These are phyloP conservation scores for Phytophthora vignae DNA, from an alignment of 352 stramenopile genomes.

Conservation along the genomic window DNA sequence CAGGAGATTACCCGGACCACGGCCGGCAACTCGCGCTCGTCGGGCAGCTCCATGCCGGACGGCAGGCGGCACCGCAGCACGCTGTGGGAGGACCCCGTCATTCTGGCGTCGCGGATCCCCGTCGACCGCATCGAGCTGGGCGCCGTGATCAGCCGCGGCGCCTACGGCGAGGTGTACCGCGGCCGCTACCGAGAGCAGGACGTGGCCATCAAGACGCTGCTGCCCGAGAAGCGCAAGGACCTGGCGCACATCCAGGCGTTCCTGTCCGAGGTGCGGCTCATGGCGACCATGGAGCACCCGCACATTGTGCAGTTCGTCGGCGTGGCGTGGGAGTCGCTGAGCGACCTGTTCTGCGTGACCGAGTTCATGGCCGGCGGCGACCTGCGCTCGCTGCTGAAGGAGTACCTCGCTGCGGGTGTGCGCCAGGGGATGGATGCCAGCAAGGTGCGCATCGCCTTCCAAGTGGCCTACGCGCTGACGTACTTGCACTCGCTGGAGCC, in stretches of 20 bases:
- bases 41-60: constrained; percentile 2
- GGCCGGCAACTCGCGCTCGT: constrained; percentile 11
- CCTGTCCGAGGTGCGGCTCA: constrained; percentile 46
- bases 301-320: constrained; percentile 41
- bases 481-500: constrained; percentile 34
- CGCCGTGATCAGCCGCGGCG: constrained; percentile 40
- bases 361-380: constrained; percentile 58
- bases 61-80: constrained; percentile 7
- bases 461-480: constrained; percentile 36
- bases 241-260: constrained; percentile 42
- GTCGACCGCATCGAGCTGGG: constrained; percentile 47
- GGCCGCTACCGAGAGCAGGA: constrained; percentile 41
- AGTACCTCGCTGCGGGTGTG: constrained; percentile 14
- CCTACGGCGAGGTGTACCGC: constrained; percentile 33
- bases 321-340: constrained; percentile 50
- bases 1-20: constrained; percentile 16
- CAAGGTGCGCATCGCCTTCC: constrained; percentile 37
- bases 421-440: constrained; percentile 21
- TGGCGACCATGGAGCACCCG: constrained; percentile 48
- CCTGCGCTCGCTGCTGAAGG: constrained; percentile 32
- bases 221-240: constrained; percentile 43
- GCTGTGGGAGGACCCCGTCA: constrained; percentile 35
- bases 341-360: constrained; percentile 43
- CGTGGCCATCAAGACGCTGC: constrained; percentile 47
- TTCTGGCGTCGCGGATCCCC: constrained; percentile 47